Base-by-base conservation (phyloP, 78 protist species). In the Dictyostelium intermedium region DNA sequence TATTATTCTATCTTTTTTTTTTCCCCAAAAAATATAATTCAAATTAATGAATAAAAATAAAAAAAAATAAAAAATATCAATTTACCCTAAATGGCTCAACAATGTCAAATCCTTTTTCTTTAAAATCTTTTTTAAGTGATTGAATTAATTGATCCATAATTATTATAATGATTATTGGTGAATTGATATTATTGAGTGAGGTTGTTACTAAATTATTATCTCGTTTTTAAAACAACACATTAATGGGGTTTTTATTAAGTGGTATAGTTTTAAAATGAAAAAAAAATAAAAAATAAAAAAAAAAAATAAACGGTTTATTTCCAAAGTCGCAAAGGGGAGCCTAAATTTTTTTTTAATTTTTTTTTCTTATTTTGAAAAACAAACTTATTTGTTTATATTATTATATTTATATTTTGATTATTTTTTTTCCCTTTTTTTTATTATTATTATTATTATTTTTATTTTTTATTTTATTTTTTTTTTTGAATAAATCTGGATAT, bases 31-130 rank as follows among this genome's bases (percentile, higher is more conserved):
- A 20, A 56, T 5, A 53, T 1, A 16, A 50, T 16, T 50, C 3
- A 50, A 3, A 50, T 16, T 50, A 16, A 50, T 16, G 3, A 50
- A 50, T 20, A 9, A 27, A 27, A 8, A 66, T 25, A 27, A 23
- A 35, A 61, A 25, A 80, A 13, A n/a, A 78, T 47, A 53, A 37
- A 43, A 80, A 53, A 6, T 53, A 80, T 80, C 23, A 16, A 70
- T 72, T 72, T 84, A 91, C 96, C 66, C 47, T 92, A 47, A 92
- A 92, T 43, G 96, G 96, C 30, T 53, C 82, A 39, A 85, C 91
- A 16, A 92, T 84, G 76, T 92, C 83, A 74, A 84, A 92, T 43
- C 96, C 96, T 14, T 91, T 32, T 74, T 73, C 34, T 18, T 77
- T 83, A 32, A 91, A 84, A 43, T 83, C 87, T 8, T 63, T 41